These are phyloP conservation scores for Alternaria rosae DNA, from an alignment of 2,329 filamentous ascomycete genomes.

Conservation along the genomic window DNA sequence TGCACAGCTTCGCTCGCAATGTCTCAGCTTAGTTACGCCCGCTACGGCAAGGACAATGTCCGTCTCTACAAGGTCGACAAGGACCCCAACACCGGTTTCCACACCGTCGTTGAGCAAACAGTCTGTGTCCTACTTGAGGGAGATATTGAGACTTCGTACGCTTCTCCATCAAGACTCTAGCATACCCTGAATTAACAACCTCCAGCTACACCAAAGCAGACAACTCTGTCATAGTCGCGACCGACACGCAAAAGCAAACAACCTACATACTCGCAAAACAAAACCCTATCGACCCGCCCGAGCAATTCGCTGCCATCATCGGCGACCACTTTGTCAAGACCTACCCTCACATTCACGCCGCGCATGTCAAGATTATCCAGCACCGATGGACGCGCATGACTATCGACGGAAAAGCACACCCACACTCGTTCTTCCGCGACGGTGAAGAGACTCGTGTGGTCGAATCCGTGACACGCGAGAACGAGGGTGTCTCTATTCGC, in stretches of 20 bases:
- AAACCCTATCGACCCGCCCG: conserved; percentile 88
- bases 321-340: conserved; percentile 87
- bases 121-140: conserved; percentile 92
- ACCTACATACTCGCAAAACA: conserved; percentile 91
- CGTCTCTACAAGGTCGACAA: conserved; percentile 94
- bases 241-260: conserved; percentile 97
- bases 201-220: conserved; percentile 87
- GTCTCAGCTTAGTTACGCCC: conserved; percentile 64
- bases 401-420: conserved; percentile 87
- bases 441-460: conserved; percentile 87
- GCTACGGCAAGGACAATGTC: conserved; percentile 97
- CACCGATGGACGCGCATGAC: conserved; percentile 92
- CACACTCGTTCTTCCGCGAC: conserved; percentile 93
- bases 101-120: conserved; percentile 93
- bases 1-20: conserved; percentile 39
- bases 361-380: conserved; percentile 80
- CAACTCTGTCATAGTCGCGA: conserved; percentile 94
- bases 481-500: conserved; percentile 74
- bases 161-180: conserved; percentile 5
- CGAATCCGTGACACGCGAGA: conserved; percentile 71
- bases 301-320: conserved; percentile 86
- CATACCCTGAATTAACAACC: conserved; percentile 22
- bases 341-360: conserved; percentile 86
- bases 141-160: conserved; percentile 83
- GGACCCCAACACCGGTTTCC: conserved; percentile 76